Percentiles rank a stretch among this genome's conserved stretches.
These are phyloP conservation scores for Baorangia bicolor DNA, from an alignment of 768 basidiomycete species.

Conservation along the genomic window DNA sequence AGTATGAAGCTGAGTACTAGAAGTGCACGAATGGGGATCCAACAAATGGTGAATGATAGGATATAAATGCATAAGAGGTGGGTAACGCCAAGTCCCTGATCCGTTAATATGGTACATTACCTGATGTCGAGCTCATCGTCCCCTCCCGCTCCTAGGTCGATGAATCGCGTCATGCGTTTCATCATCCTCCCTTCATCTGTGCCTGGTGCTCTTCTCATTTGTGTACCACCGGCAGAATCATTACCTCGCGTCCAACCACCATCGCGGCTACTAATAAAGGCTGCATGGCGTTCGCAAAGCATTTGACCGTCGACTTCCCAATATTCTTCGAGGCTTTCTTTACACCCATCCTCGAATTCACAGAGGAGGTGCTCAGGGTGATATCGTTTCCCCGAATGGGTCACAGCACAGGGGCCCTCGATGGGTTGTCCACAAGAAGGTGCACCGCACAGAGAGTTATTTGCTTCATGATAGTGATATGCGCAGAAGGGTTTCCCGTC, in stretches of 20 bases:
- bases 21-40: slow-evolving; percentile 19
- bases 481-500: slow-evolving; percentile 90
- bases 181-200: slow-evolving; percentile 52
- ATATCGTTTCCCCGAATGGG: slow-evolving; percentile 75
- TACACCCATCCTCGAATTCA: slow-evolving; percentile 59
- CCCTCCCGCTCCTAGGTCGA: slow-evolving; percentile 53
- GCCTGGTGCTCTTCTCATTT: slow-evolving; percentile 9
- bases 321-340: slow-evolving; percentile 70
- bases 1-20: slow-evolving; percentile 18
- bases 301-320: slow-evolving; percentile 87
- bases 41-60: slow-evolving; percentile 17
- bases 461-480: slow-evolving; percentile 91
- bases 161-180: slow-evolving; percentile 80
- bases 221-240: slow-evolving; percentile 9
- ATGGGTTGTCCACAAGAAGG: slow-evolving; percentile 81
- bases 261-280: slow-evolving; percentile 25
- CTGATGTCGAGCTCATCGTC: slow-evolving; percentile 32
- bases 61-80: slow-evolving; percentile 14
- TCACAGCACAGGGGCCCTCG: slow-evolving; percentile 90
- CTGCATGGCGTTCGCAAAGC: slow-evolving; percentile 83
- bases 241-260: slow-evolving; percentile 19
- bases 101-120: slow-evolving; percentile 25
- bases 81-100: slow-evolving; percentile 14
- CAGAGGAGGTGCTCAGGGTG: slow-evolving; percentile 89
- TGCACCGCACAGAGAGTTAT: slow-evolving; percentile 84